Evolutionary conservation across 2,329 filamentous ascomycete species (phyloP).

Genomic region (Monosporascus sp.): DNA sequence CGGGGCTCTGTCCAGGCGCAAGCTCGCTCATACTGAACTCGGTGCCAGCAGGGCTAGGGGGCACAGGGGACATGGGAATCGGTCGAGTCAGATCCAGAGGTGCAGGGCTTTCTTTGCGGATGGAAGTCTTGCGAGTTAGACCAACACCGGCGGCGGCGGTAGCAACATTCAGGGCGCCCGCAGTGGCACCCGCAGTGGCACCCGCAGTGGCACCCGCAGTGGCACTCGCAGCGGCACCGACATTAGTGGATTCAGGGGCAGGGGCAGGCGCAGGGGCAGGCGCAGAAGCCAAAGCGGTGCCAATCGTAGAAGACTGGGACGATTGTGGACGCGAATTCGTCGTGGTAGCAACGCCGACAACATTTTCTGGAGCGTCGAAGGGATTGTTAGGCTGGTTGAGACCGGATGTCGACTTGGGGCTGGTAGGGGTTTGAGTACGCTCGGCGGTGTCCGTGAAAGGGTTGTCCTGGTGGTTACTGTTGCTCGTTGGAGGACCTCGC

Average conservation of each 20-base stretch:
- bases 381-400: constrained; percentile 28
- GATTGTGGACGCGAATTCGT: constrained; percentile 22
- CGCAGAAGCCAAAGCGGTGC: constrained; percentile 33
- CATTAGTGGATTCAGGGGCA: constrained; percentile 20
- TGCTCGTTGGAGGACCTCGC: constrained; percentile 25
- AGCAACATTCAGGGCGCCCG: constrained; percentile 32
- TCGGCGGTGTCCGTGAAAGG: constrained; percentile 63
- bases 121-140: constrained; percentile 50
- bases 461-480: constrained; percentile 53
- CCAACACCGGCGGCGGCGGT: constrained; percentile 31
- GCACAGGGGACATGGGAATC: constrained; percentile 30
- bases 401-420: constrained; percentile 24
- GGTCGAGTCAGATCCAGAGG: constrained; percentile 47
- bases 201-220: constrained; percentile 25
- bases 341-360: constrained; percentile 33
- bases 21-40: constrained; percentile 57
- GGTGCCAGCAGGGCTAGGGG: constrained; percentile 56
- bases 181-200: constrained; percentile 28
- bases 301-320: constrained; percentile 24
- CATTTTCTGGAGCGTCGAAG: constrained; percentile 27
- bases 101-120: constrained; percentile 45
- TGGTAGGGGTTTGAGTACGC: constrained; percentile 37
- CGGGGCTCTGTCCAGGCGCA: constrained; percentile 38
- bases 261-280: constrained; percentile 21
- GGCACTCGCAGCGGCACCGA: constrained; percentile 6